phyloP scores from a whole-genome alignment of 78 protist genomes.

The Speleostelium caveatum region DNA sequence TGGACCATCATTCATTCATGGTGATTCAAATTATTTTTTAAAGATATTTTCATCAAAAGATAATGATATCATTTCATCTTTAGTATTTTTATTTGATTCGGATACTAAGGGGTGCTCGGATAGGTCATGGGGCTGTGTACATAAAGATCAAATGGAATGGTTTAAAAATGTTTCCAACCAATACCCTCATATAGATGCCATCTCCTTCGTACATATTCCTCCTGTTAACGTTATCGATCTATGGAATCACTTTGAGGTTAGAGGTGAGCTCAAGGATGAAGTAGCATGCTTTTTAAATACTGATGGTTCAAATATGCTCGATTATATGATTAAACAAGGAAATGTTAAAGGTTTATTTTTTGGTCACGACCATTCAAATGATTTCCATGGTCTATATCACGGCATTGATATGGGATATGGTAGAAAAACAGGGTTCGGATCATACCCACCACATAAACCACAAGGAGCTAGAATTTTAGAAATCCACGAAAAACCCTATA shows the following conservation, averaged over 20 bases:
- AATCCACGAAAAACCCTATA: slow-evolving; percentile 11
- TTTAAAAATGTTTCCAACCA: background rate
- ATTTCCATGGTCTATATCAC: slow-evolving; percentile 35
- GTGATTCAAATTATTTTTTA: slow-evolving; percentile 8
- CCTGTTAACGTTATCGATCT: slow-evolving; percentile 36
- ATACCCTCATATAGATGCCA: background rate
- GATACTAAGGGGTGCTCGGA: slow-evolving; percentile 6
- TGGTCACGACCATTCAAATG: slow-evolving; percentile 51
- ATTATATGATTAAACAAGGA: slow-evolving; percentile 5
- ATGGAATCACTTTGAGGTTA: slow-evolving; percentile 9
- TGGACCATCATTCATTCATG: background rate
- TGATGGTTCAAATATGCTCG: background rate
- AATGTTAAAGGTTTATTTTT: slow-evolving; percentile 38
- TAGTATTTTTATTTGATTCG: slow-evolving; percentile 30
- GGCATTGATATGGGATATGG: too few relatives aligned
- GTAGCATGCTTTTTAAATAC: slow-evolving; percentile 36
- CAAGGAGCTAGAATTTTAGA: slow-evolving; percentile 37
- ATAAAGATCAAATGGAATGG: slow-evolving; percentile 36
- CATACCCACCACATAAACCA: slow-evolving; percentile 19
- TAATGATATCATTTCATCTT: background rate
- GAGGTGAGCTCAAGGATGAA: slow-evolving; percentile 46
- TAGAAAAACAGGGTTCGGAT: slow-evolving; percentile 54
- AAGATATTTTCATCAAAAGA: background rate
- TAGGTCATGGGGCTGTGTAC: slow-evolving; percentile 32
- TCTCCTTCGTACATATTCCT: slow-evolving; percentile 54